Evolutionary conservation across 2,329 filamentous ascomycete species (phyloP), one percentile per base, ranked within the genome.

Genomic region (Ophiostoma australiae): DNA sequence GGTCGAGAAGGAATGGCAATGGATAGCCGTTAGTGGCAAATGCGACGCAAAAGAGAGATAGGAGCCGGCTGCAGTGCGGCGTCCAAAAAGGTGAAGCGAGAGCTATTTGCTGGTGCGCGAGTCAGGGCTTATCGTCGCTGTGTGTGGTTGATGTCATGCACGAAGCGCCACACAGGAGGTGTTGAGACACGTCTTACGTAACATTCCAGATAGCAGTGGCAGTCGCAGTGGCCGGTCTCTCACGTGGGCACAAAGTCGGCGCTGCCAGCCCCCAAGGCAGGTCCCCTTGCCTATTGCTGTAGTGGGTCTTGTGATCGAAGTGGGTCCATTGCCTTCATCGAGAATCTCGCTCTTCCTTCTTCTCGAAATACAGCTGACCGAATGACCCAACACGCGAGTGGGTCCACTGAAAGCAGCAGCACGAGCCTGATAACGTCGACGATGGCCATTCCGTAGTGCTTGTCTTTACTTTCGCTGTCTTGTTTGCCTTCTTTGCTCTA

Each of bases 201-300:
- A 63, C 15, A 63, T 63, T 63, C 23, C 58, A 63, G 58, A 17
- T 33, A 31, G 52, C 52, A 58, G 48, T n/a, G 52, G 58, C 58
- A 17, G 13, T 41, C 3, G 13, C 39, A 65, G 68, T 39, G 23
- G 20, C 6, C 63, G n/a, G 67, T 66, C 70, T 71, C 70, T 69
- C 70, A 71, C 70, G 70, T 69, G 68, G 67, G 55, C 69, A 55
- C 31, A 35, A 55, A 67, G 33, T 41, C 39, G 44, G 44, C 20
- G 31, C 55, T 13, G 8, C 1, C 39, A 8, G n/a, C 31, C 48
- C 39, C 37, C 37, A 48, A 48, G 61, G 15, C 33, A 39, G 33
- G 61, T n/a, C 61, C 61, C 61, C 61, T 65, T 65, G 61, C 58
- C 27, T 65, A 33, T 44, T n/a, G 52, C 70, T 61, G 13, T 35